Conservation (phyloP, 164 flowering plant species). For the Chloranthus sessilifolius region DNA sequence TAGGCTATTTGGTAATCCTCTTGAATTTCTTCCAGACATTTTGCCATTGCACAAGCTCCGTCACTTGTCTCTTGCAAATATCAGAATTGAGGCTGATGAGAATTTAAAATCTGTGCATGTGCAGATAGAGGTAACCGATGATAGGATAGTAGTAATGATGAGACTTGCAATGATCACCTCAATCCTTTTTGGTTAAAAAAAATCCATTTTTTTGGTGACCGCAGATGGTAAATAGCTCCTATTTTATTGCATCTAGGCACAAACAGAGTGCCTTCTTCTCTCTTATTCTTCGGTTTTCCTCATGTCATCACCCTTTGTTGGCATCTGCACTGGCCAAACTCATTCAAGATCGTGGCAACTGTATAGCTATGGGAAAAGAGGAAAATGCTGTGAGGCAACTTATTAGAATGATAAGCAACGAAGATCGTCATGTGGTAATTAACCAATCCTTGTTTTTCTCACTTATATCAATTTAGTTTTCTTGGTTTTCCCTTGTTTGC, state of each 20-base stretch:
- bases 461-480: neutral
- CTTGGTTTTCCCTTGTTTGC: constrained; percentile 3
- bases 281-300: constrained; percentile 95
- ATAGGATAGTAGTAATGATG: neutral
- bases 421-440: constrained; percentile 92
- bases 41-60: constrained; percentile 84
- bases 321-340: constrained; percentile 98
- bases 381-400: constrained; percentile 98
- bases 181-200: neutral
- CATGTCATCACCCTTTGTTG: constrained; percentile 95
- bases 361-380: constrained; percentile 87
- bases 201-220: constrained; percentile 16
- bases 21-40: constrained; percentile 95
- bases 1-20: constrained; percentile 95
- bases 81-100: constrained; percentile 87
- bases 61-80: constrained; percentile 92
- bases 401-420: constrained; percentile 98
- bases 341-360: constrained; percentile 86
- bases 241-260: constrained; percentile 87
- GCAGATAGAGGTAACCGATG: constrained; percentile 72
- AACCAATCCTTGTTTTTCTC: constrained; percentile 3
- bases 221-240: constrained; percentile 91
- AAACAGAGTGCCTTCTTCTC: constrained; percentile 97
- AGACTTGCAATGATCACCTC: neutral
- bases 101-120: constrained; percentile 78